These are phyloP conservation scores for Kregervanrija delftensis DNA, from an alignment of 805 yeast genomes.

Conservation along the genomic window DNA sequence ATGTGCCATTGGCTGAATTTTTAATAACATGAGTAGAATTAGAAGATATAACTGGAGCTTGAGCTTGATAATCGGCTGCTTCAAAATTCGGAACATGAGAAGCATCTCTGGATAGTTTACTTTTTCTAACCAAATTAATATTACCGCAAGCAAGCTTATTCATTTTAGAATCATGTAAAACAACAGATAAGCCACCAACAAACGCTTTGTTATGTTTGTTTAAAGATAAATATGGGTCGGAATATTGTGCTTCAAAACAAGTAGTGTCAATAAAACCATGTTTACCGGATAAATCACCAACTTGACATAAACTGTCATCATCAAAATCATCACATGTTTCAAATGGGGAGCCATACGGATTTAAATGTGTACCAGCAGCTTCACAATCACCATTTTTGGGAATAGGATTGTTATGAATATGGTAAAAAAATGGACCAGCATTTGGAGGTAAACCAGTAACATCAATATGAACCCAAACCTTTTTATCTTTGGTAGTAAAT, in stretches of 20 bases:
- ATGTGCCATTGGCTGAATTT: not conserved
- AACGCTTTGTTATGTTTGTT: constrained; percentile 48
- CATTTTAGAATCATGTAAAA: constrained; percentile 48
- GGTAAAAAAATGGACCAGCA: constrained; percentile 66
- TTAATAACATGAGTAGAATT: not conserved
- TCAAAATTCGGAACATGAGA: constrained; percentile 10
- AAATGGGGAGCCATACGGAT: constrained; percentile 53
- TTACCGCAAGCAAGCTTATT: constrained; percentile 60
- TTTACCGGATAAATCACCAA: constrained; percentile 74
- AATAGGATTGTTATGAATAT: constrained; percentile 55
- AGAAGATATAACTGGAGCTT: not conserved
- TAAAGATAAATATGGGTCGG: constrained; percentile 61
- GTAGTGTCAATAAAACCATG: constrained; percentile 69
- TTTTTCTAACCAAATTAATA: constrained; percentile 31
- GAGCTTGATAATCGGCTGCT: constrained; percentile 2
- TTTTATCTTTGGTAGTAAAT: constrained; percentile 46
- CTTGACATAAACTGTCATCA: constrained; percentile 53
- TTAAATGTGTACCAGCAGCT: constrained; percentile 50
- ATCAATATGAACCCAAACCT: constrained; percentile 62
- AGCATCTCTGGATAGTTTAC: constrained; percentile 19
- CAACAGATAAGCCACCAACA: constrained; percentile 51
- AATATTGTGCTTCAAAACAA: constrained; percentile 56
- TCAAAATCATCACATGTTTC: constrained; percentile 41
- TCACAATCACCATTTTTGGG: constrained; percentile 47
- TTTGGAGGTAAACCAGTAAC: constrained; percentile 59